These are phyloP conservation scores for Hordeum vulgare DNA, from an alignment of 176 grass and related monocot species.

Conservation along the genomic window DNA sequence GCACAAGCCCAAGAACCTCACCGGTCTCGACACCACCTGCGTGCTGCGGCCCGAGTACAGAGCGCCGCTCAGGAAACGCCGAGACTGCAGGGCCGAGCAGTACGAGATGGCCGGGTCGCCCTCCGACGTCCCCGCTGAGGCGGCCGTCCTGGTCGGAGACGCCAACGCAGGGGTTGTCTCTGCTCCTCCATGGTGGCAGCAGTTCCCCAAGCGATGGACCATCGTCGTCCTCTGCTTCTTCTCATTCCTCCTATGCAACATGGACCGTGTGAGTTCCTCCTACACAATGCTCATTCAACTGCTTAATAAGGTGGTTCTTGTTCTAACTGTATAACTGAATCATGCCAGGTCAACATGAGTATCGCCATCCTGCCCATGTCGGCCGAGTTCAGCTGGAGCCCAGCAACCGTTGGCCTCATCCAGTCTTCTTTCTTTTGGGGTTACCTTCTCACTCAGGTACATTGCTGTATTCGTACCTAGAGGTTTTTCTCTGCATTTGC, in stretches of 20 bases:
- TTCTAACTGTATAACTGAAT: not conserved
- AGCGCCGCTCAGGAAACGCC: slow-evolving; percentile 28
- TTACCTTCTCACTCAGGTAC: slow-evolving; percentile 93
- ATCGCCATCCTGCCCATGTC: slow-evolving; percentile 98
- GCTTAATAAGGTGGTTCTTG: not conserved
- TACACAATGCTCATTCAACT: not conserved
- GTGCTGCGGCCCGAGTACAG: slow-evolving; percentile 26
- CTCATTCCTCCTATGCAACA: slow-evolving; percentile 91
- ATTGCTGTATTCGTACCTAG: not conserved
- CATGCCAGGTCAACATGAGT: slow-evolving; percentile 95
- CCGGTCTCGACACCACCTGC: not conserved
- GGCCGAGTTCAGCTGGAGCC: slow-evolving; percentile 70
- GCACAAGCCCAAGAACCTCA: slow-evolving; percentile 36
- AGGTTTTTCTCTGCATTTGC: not conserved
- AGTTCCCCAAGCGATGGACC: slow-evolving; percentile 73
- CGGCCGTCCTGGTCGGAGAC: slow-evolving; percentile 35
- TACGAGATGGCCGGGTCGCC: slow-evolving; percentile 61
- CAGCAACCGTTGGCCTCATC: slow-evolving; percentile 87
- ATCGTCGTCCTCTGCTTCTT: slow-evolving; percentile 84
- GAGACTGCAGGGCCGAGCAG: slow-evolving; percentile 62
- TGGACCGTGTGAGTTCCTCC: slow-evolving; percentile 75
- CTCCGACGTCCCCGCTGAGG: slow-evolving; percentile 44
- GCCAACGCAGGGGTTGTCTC: not conserved
- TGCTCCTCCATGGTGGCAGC: slow-evolving; percentile 63
- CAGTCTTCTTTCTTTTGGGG: slow-evolving; percentile 99